Base-by-base conservation (phyloP, 805 yeast genomes). In the Hanseniaspora clermontiae region DNA sequence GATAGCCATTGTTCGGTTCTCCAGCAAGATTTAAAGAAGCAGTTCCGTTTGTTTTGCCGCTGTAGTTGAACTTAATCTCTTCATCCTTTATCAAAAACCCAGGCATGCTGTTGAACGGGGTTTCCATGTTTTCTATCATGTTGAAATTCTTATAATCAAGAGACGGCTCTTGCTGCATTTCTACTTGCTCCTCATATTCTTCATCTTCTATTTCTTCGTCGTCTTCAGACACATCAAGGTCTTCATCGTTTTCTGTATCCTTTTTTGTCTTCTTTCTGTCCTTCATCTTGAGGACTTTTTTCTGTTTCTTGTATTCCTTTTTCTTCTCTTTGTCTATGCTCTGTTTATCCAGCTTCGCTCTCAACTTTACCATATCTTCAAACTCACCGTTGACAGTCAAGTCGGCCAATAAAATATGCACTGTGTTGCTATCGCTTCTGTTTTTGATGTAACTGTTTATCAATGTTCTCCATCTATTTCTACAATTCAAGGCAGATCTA, bases 381-480 rank as follows among this genome's bases (percentile, higher is more conserved):
- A 53, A 53, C 7, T 53, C 57, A n/a, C 32, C 37, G 17, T 45
- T 32, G 15, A 27, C 17, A 4, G 57, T 45, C n/a, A 53, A n/a
- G 6, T 53, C 42, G 6, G 20, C 34, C n/a, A 53, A 19, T 2
- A 53, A 14, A 10, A 19, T 37, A 20, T 36, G 50, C 27, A 74
- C 74, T 50, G 82, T 81, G 11, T 34, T 46, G 5, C 15, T 15
- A 39, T 45, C 45, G 90, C 88, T 61, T 77, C 76, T 36, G 83
- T 83, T 65, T 86, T 70, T 5, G 81, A 87, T 42, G 84, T 87
- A 61, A 80, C 81, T 1, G 90, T 84, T 58, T 84, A 83, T 53
- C 37, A 87, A 78, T 64, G 86, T 88, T 62, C 96, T 77, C 96
- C 96, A 90, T 60, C 96, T 75, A 69, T 90, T 90, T 60, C 97